phyloP scores from a whole-genome alignment of 2,329 filamentous ascomycete genomes.

The Microcyclospora pomicola region DNA sequence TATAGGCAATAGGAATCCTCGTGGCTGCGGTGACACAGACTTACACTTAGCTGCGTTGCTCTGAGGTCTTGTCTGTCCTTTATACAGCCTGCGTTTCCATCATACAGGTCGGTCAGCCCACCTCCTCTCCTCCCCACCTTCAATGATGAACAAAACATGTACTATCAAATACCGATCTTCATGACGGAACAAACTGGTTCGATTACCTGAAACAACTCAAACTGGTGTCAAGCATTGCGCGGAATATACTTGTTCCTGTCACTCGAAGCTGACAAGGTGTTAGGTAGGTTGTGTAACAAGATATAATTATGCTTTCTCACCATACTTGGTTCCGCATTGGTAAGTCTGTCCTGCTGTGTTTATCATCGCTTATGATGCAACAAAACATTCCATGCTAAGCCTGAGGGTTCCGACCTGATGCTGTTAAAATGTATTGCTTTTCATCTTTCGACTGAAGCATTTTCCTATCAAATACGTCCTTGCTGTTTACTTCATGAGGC shows the following conservation, averaged over 20 bases:
- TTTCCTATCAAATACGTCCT: background rate
- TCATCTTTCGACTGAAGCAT: conserved; percentile 67
- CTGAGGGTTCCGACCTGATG: conserved; percentile 50
- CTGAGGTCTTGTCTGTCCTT: background rate
- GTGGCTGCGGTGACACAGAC: background rate
- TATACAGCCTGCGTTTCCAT: background rate
- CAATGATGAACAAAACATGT: conserved; percentile 32
- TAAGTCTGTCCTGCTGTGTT: conserved; percentile 14
- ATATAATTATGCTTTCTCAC: too few species aligned
- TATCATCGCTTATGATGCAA: conserved; percentile 46
- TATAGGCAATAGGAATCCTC: background rate
- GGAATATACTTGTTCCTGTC: background rate
- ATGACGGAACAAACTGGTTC: conserved; percentile 34
- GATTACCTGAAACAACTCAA: conserved; percentile 29
- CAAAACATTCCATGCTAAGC: conserved; percentile 64
- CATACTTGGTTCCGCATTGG: conserved; percentile 1
- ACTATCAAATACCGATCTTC: conserved; percentile 37
- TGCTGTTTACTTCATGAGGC: background rate
- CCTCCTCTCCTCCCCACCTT: conserved; percentile 3
- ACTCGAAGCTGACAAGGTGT: too few species aligned
- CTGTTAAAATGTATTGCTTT: conserved; percentile 56
- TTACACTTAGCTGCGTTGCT: background rate
- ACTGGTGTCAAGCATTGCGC: background rate
- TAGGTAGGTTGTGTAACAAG: too few species aligned
- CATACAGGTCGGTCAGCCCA: background rate